These are phyloP conservation scores for Volvariella surrecta DNA, from an alignment of 1,284 basidiomycete genomes.

Conservation along the genomic window DNA sequence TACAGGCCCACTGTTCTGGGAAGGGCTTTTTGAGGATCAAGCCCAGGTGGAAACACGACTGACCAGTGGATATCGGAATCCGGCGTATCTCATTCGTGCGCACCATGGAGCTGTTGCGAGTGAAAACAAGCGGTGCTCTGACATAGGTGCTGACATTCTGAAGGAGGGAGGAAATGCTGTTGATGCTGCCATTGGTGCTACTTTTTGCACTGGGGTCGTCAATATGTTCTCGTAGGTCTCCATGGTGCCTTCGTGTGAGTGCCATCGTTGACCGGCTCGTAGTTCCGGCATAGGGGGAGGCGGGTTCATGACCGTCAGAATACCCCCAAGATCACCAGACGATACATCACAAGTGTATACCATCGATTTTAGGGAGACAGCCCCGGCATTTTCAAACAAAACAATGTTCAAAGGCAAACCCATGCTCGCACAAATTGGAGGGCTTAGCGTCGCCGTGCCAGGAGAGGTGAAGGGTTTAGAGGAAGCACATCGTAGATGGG, in stretches of 20 bases:
- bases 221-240: conserved; percentile 78
- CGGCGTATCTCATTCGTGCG: conserved; percentile 68
- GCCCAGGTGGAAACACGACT: neutral
- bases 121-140: conserved; percentile 79
- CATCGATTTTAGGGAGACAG: conserved; percentile 87
- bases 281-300: conserved; percentile 87
- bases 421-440: conserved; percentile 55
- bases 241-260: neutral
- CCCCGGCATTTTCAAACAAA: conserved; percentile 61
- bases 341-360: conserved; percentile 55
- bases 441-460: conserved; percentile 78
- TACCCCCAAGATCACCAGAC: conserved; percentile 45
- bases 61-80: conserved; percentile 37
- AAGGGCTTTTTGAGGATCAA: neutral
- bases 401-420: conserved; percentile 67
- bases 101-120: conserved; percentile 78
- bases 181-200: conserved; percentile 77
- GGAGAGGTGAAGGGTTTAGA: conserved; percentile 82
- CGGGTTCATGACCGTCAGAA: conserved; percentile 84
- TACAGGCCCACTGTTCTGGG: neutral
- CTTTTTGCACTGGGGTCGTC: conserved; percentile 79
- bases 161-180: conserved; percentile 87
- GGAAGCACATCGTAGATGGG: conserved; percentile 76
- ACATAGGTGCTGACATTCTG: conserved; percentile 71
- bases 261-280: neutral